Base-by-base conservation (phyloP, 2,329 filamentous ascomycete genomes). In the Trichothecium roseum region DNA sequence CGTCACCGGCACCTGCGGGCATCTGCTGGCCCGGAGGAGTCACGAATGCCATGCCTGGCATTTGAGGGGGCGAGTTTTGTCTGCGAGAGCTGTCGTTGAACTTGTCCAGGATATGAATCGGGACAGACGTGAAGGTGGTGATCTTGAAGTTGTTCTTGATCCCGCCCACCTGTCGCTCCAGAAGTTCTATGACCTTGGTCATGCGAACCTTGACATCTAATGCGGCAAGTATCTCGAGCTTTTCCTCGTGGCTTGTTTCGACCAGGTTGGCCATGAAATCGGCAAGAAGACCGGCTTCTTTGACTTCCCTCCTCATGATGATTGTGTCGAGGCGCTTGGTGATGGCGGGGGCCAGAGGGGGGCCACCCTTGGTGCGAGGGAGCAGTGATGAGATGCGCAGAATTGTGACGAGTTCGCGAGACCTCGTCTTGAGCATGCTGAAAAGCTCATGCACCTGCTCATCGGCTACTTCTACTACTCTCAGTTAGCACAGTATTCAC, bases 241-340 rank as follows among this genome's bases (percentile, higher is more conserved):
- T 95, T 53, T 98, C 91, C 55, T 94, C 86, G 43, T 93, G 83
- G 8, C 78, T 82, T 34, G 83, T 80, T 43, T 94, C 86, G 3
- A 94, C 75, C 17, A 96, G 74, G 53, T 94, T 94, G 28, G 86
- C 81, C 86, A 98, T 95, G 55, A 96, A 96, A 55, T 98, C 91
- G 6, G 91, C 89, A 8, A 98, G 69, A 8, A 78, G 65, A 3
- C 89, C 89, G 2, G 88, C 88, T 46, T 96, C 87, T 29, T 75
- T 68, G 34, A 91, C 56, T 40, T 86, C 79, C 53, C 91, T 93
- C 55, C 81, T 78, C 22, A 78, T 72, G 43, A 98, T 94, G 57
- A 86, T 91, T 36, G 88, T 63, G 51, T 96, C 88, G 30, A 98
- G 74, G 35, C 88, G 77, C 34, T 87, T 77, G 1, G 86, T 86